These are phyloP conservation scores for Boletus tomentosulus DNA, from an alignment of 768 basidiomycete species.

Conservation along the genomic window DNA sequence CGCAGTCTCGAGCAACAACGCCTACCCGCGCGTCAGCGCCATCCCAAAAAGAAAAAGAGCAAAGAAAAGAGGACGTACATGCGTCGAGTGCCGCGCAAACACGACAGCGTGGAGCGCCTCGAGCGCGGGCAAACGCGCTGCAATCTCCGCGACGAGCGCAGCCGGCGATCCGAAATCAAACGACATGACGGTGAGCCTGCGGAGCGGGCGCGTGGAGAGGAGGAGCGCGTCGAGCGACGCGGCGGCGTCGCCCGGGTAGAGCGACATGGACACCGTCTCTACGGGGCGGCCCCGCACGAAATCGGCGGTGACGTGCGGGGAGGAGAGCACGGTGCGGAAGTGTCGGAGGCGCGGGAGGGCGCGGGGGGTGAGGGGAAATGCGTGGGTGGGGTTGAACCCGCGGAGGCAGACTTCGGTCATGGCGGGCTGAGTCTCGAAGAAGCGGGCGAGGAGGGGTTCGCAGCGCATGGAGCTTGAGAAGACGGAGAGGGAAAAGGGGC, in stretches of 20 bases:
- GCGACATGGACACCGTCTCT: constrained; percentile 48
- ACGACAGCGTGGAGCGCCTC: constrained; percentile 62
- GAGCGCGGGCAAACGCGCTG: constrained; percentile 43
- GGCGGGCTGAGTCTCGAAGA: constrained; percentile 47
- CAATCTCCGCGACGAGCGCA: constrained; percentile 45
- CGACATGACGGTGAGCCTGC: constrained; percentile 54
- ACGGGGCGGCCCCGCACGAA: constrained; percentile 48
- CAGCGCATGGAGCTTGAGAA: constrained; percentile 59
- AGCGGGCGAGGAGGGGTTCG: constrained; percentile 41
- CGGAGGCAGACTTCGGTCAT: constrained; percentile 53
- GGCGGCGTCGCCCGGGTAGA: constrained; percentile 40
- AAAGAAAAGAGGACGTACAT: constrained; percentile 33
- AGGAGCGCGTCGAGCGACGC: constrained; percentile 43
- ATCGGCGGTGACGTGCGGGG: constrained; percentile 40
- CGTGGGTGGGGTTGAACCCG: constrained; percentile 44
- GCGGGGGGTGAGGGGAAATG: constrained; percentile 32
- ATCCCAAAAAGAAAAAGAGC: no score
- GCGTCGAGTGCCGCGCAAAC: constrained; percentile 44
- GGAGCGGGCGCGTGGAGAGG: constrained; percentile 37
- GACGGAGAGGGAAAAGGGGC: constrained; percentile 41
- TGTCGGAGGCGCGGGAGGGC: constrained; percentile 46
- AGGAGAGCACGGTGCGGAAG: constrained; percentile 54
- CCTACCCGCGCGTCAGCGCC: constrained; percentile 25
- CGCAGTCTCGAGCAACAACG: constrained; percentile 39
- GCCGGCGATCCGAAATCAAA: constrained; percentile 47